Evolutionary conservation across 768 basidiomycete genomes (phyloP), one percentile per base, ranked within the genome.

Genomic region (Mycena floridula): DNA sequence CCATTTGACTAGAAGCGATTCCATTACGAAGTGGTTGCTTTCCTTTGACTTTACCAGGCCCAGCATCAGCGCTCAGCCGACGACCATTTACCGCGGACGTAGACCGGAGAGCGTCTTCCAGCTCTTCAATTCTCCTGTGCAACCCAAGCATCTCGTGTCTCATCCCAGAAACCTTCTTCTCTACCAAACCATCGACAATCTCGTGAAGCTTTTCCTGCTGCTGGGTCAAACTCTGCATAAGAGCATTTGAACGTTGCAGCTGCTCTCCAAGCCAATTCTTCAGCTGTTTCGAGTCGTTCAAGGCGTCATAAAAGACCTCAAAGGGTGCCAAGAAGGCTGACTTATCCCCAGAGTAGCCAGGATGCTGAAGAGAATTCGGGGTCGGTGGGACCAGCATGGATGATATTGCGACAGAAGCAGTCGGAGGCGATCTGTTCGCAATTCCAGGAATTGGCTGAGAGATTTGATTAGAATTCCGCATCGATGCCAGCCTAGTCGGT

Each of bases 261-360:
- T 91, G 88, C 37, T 86, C 84, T 20, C 71, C 67, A 6, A 92
- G 70, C 82, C 88, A 89, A 27, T 59, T 55, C 64, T 90, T 89
- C 46, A 92, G 75, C 55, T 87, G 79, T 56, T 79, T 82, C 13
- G 85, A 81, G 59, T 90, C 90, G 44, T 81, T 75, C 25, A 93
- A 76, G 3, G 88, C 82, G 47, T 92, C 89, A 58, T 90, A 93
- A 61, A 93, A 92, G 42, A 74, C 61, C 55, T 85, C 86, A 52
- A 92, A 93, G 3, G 87, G 89, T 0, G 83, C 79, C 39, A 93
- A 65, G 61, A 93, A 93, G 16, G 87, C 82, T 1, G 77, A 68
- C 58, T 84, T 88, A 55, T 84, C 82, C 20, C 76, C 74, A 8
- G 74, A 55, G 54, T 78, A 81, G 11, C 72, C 73, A 1, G 80